Evolutionary conservation across 1,284 basidiomycete species (phyloP), one percentile per base, ranked within the genome.

Genomic region (Gastroboletus turbinatus): DNA sequence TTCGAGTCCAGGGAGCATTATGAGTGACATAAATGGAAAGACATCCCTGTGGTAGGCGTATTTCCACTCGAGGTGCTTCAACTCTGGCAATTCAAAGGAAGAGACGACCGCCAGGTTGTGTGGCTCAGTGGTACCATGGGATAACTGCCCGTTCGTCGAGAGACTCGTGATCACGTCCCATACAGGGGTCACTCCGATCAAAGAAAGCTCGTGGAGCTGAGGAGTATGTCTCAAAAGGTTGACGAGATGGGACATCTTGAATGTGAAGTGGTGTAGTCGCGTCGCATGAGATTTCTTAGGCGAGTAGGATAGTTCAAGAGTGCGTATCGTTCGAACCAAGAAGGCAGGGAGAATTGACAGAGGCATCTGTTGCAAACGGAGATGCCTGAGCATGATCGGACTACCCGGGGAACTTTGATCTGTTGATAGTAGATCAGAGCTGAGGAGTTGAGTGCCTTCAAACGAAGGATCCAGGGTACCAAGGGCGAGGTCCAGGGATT

Each of bases 331-430:
- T 32, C 63, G 60, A 47, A 79, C 60, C 48, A 76, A 68, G 50
- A 66, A 63, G 6, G 63, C 55, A 13, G 76, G 72, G 5, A 79
- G 63, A 49, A 67, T 66, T 39, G 71, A 71, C 19, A 74, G 64
- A 25, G 78, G 76, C 25, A 82, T 62, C 62, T 77, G 69, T 52
- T 74, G 69, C 23, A 80, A 56, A 53, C 74, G 73, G 27, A 81
- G 73, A 57, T 72, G 62, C 45, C 63, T 65, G 17, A 80, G 65
- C 16, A 53, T 45, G 36, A 55, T 64, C 14, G 59, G 21, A 50
- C 49, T 42, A 16, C 11, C 49, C 19, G 57, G 13, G 5, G 55
- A 36, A 36, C 30, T 25, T 49, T 55, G 64, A 39, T 57, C 46
- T 35, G 42, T 40, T 8, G 57, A 63, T 25, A 71, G 30, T 23